These are phyloP conservation scores for Populus simonii DNA, from an alignment of 345 rosid species.

Conservation along the genomic window DNA sequence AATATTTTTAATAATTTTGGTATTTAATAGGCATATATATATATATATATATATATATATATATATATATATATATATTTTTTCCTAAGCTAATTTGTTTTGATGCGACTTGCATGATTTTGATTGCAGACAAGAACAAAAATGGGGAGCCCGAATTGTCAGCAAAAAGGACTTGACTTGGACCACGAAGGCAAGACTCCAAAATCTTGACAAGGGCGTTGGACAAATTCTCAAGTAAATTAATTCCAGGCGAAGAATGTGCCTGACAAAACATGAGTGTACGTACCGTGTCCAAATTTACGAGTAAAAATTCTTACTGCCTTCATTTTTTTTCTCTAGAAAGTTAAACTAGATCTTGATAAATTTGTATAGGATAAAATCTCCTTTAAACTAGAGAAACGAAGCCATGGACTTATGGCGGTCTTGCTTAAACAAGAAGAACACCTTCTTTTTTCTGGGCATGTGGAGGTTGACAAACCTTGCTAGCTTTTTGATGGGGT, in stretches of 20 bases:
- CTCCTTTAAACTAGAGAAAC: not conserved
- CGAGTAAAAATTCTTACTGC: too few relatives aligned
- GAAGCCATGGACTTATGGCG: not conserved
- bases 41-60: too few relatives aligned
- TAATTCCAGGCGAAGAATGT: too few relatives aligned
- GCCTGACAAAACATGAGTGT: too few relatives aligned
- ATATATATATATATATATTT: too few relatives aligned
- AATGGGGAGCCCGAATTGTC: not conserved
- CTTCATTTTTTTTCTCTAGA: too few relatives aligned
- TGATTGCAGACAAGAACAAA: not conserved
- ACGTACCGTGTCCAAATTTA: too few relatives aligned
- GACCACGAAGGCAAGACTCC: not conserved
- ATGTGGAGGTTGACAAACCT: slow-evolving; percentile 63
- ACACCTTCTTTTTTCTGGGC: slow-evolving; percentile 34
- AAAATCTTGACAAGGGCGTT: too few relatives aligned
- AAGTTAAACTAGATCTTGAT: too few relatives aligned
- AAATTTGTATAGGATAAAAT: too few relatives aligned
- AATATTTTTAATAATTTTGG: too few relatives aligned
- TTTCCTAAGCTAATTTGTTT: not conserved
- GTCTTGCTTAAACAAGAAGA: slow-evolving; percentile 18
- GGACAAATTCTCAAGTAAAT: not conserved
- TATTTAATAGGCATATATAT: not conserved
- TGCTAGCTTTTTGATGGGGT: slow-evolving; percentile 37
- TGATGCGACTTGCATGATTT: not conserved
- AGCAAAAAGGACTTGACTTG: not conserved